Evolutionary conservation across 2,329 filamentous ascomycete genomes (phyloP), one percentile per base, ranked within the genome.

Genomic region (Cladophialophora psammophila): DNA sequence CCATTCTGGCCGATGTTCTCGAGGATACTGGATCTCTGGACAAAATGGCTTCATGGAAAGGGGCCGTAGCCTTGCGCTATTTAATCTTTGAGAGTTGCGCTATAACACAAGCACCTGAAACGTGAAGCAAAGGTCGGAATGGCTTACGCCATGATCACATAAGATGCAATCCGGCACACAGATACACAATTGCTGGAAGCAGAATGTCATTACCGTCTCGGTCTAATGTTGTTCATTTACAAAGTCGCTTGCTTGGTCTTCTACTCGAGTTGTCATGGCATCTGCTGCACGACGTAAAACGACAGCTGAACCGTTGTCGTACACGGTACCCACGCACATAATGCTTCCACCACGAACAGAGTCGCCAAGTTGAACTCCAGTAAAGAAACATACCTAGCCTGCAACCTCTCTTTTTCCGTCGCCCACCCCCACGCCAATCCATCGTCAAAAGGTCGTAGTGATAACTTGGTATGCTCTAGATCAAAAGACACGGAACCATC

Each of bases 401-500:
- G 60, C 60, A 53, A 50, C 60, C 52, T 50, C 60, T 59, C 58
- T 63, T 66, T 64, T 64, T 63, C 66, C 59, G 61, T 64, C 52
- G 60, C 63, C 64, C 55, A 63, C 35, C 60, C 60, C 54, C 67
- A 42, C 20, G 61, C 54, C 53, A 54, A 64, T 53, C 67, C 57
- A 56, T 67, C 64, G 32, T 63, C 60, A 63, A 63, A 63, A 65
- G 53, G 31, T 63, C 59, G 56, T 57, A 45, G 50, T 64, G 66
- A 65, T 52, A 65, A 56, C 60, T 54, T 52, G 53, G 60, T 45
- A 59, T 62, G 60, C 60, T 64, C 58, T 59, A 67, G 56, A 60
- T 65, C 68, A 70, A 68, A 65, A 45, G 53, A 66, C 55, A 65
- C 60, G 65, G 63, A 61, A 48, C 38, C 45, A 53, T 53, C 59